These are phyloP conservation scores for Nannizziopsis barbatae DNA, from an alignment of 2,329 filamentous ascomycete species.

Conservation along the genomic window DNA sequence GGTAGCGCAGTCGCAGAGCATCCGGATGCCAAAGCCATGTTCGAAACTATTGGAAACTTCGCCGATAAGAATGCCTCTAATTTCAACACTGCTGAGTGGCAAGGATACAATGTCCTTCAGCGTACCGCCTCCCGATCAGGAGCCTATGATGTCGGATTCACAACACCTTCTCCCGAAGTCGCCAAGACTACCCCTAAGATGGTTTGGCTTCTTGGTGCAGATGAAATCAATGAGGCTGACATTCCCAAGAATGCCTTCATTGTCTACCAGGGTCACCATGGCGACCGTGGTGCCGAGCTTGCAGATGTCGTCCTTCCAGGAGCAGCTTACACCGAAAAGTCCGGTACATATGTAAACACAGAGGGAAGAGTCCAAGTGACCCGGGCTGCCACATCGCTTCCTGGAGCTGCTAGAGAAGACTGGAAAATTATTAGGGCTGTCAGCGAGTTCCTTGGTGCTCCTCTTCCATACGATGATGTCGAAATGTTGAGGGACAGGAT, in stretches of 20 bases:
- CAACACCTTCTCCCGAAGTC: constrained; percentile 68
- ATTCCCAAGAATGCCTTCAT: constrained; percentile 95
- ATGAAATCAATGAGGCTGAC: constrained; percentile 74
- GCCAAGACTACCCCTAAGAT: constrained; percentile 85
- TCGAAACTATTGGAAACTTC: constrained; percentile 79
- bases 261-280: constrained; percentile 96
- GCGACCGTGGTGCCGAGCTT: constrained; percentile 82
- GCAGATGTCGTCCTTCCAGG: constrained; percentile 90
- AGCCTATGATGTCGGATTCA: constrained; percentile 93
- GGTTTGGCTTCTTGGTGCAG: constrained; percentile 89
- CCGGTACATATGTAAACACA: constrained; percentile 92
- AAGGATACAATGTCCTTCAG: constrained; percentile 94
- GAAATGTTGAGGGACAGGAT: constrained; percentile 82
- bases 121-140: constrained; percentile 82
- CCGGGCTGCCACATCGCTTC: constrained; percentile 74
- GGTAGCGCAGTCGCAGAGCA: constrained; percentile 89
- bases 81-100: constrained; percentile 85
- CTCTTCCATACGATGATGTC: constrained; percentile 87
- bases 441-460: constrained; percentile 78
- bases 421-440: constrained; percentile 97
- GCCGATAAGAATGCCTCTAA: constrained; percentile 85
- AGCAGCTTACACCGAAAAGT: constrained; percentile 94
- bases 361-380: constrained; percentile 94
- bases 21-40: constrained; percentile 80
- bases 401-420: constrained; percentile 83